A percentile compares a stretch with the other conserved stretches of the same genome.
phyloP scores from a whole-genome alignment of 164 flowering plant species.

The Chimonanthus salicifolius region DNA sequence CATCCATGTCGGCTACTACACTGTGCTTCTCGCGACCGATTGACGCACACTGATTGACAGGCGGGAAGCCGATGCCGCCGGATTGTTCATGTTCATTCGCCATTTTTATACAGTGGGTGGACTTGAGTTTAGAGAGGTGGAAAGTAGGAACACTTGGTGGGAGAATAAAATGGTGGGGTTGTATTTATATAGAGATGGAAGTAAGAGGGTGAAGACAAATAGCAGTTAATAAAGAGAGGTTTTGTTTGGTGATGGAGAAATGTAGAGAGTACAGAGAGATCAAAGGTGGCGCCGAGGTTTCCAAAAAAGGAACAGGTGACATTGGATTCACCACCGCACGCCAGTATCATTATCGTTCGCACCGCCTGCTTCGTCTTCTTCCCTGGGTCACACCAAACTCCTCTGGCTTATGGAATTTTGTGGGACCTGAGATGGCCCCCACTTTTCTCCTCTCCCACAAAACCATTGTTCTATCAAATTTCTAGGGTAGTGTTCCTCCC shows the following conservation, averaged over 20 bases:
- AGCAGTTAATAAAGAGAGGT: not conserved
- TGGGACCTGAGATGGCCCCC: not conserved
- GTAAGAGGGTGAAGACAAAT: not conserved
- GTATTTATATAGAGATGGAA: not conserved
- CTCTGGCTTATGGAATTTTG: too few species aligned
- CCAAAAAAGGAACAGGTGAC: conserved; percentile 4
- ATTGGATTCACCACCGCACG: conserved; percentile 9
- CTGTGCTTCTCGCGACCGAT: conserved; percentile 43
- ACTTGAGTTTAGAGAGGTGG: not conserved
- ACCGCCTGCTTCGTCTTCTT: not conserved
- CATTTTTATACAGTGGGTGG: conserved; percentile 1
- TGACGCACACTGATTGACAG: conserved; percentile 43
- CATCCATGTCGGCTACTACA: conserved; percentile 39
- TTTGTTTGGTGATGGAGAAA: not conserved
- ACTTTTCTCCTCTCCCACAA: too few species aligned
- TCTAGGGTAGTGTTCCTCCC: too few species aligned
- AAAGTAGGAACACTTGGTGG: not conserved
- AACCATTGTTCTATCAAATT: too few species aligned
- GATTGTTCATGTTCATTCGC: not conserved
- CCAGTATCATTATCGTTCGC: not conserved
- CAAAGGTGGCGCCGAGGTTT: conserved; percentile 19
- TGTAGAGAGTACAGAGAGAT: not conserved
- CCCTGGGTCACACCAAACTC: not conserved
- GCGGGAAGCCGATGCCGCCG: conserved; percentile 26
- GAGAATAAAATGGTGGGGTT: too few species aligned